phyloP scores from a whole-genome alignment of 768 basidiomycete genomes.

The Kwoniella newhampshirensis region DNA sequence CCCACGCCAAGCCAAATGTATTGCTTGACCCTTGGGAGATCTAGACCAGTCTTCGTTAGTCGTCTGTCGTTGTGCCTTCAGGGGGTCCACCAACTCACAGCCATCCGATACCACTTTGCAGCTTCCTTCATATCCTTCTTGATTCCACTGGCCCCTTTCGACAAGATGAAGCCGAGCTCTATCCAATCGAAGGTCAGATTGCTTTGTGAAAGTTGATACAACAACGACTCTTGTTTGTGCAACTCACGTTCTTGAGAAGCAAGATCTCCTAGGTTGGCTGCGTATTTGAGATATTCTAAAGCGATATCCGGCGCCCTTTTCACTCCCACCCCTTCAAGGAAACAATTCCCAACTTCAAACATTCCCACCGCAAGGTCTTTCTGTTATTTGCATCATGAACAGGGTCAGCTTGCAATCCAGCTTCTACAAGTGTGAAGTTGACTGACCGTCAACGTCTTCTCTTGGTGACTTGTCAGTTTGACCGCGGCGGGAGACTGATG shows the following conservation, averaged over 20 bases:
- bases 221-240: neutral
- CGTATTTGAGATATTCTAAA: conserved; percentile 43
- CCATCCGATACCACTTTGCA: conserved; percentile 52
- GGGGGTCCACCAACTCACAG: conserved; percentile 32
- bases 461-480: conserved; percentile 26
- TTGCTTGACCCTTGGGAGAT: conserved; percentile 41
- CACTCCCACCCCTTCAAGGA: conserved; percentile 48
- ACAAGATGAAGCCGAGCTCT: conserved; percentile 50
- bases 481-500: conserved; percentile 27
- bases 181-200: no score
- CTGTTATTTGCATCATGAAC: conserved; percentile 19
- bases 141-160: conserved; percentile 45
- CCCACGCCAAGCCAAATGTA: conserved; percentile 49
- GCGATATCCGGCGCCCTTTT: conserved; percentile 48
- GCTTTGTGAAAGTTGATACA: neutral
- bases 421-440: neutral
- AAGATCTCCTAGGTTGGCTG: conserved; percentile 48
- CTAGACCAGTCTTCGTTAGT: conserved; percentile 3
- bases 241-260: conserved; percentile 52
- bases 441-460: conserved; percentile 36
- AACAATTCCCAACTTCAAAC: conserved; percentile 52
- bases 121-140: conserved; percentile 54
- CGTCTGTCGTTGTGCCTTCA: neutral
- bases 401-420: conserved; percentile 6
- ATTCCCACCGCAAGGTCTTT: conserved; percentile 46